Evolutionary conservation across 1,284 basidiomycete genomes (phyloP).

Genomic region (Butyriboletus appendiculatus): DNA sequence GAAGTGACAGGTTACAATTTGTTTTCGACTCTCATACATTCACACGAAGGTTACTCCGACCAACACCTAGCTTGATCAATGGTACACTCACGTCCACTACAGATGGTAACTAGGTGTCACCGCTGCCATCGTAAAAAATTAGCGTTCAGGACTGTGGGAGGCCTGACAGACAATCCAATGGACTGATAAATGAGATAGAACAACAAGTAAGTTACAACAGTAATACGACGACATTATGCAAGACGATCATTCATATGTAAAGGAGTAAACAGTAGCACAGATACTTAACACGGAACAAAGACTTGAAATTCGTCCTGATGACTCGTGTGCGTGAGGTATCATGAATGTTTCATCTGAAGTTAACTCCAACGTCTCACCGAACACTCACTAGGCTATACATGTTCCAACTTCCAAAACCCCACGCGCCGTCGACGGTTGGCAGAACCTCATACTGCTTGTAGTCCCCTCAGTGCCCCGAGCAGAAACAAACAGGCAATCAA

Average conservation of each 20-base stretch:
- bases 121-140: neutral
- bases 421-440: neutral
- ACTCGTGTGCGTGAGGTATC: too few relatives aligned
- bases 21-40: neutral
- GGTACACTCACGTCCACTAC: neutral
- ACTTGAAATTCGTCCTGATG: neutral
- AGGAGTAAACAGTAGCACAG: neutral
- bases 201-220: neutral
- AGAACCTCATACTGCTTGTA: conserved; percentile 4
- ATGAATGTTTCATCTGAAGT: neutral
- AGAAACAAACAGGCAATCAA: conserved; percentile 33
- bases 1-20: neutral
- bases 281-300: neutral
- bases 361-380: neutral
- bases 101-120: neutral
- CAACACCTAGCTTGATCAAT: neutral
- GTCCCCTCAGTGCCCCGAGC: conserved; percentile 10
- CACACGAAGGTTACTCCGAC: neutral
- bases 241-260: neutral
- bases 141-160: neutral
- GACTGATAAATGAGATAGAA: neutral
- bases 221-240: neutral
- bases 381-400: neutral
- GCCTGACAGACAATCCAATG: neutral
- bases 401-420: neutral